These are phyloP conservation scores for Herpetomonas samuelpessoai DNA, from an alignment of 208 protist species.

Conservation along the genomic window DNA sequence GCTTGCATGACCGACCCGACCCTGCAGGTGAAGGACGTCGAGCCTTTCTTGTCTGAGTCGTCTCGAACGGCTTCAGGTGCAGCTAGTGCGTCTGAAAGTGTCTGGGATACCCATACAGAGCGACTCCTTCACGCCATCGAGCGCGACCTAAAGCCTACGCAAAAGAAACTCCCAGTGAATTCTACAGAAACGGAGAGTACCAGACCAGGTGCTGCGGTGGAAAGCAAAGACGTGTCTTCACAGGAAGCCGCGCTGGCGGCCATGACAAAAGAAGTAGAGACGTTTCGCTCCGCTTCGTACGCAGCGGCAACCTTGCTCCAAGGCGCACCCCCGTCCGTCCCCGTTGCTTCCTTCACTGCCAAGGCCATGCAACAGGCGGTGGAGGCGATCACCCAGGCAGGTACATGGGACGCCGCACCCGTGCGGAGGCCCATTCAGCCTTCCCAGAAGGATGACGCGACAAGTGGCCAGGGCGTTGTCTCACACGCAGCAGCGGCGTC, in stretches of 20 bases:
- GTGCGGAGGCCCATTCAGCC: no score
- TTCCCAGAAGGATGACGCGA: no score
- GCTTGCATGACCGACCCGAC: slow-evolving; percentile 33
- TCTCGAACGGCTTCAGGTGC: neutral
- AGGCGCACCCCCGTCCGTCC: slow-evolving; percentile 1
- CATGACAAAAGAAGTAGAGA: slow-evolving; percentile 30
- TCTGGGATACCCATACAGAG: slow-evolving; percentile 33
- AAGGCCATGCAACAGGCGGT: neutral
- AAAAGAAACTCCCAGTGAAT: slow-evolving; percentile 20
- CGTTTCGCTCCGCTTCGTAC: slow-evolving; percentile 19
- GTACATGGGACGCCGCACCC: neutral
- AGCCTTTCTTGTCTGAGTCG: slow-evolving; percentile 9
- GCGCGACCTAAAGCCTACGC: slow-evolving; percentile 18
- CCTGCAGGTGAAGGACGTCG: slow-evolving; percentile 26
- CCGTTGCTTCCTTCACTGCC: neutral
- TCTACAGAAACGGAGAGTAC: no score
- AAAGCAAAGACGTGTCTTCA: no score
- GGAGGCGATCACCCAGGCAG: neutral
- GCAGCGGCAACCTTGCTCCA: slow-evolving; percentile 14
- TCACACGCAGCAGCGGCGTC: no score
- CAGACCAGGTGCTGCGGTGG: no score
- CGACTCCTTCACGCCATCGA: slow-evolving; percentile 27
- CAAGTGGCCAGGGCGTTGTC: no score
- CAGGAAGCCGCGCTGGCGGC: neutral
- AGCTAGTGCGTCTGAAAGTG: neutral